Base-by-base conservation (phyloP, 345 rosid species). In the Kernera saxatilis region DNA sequence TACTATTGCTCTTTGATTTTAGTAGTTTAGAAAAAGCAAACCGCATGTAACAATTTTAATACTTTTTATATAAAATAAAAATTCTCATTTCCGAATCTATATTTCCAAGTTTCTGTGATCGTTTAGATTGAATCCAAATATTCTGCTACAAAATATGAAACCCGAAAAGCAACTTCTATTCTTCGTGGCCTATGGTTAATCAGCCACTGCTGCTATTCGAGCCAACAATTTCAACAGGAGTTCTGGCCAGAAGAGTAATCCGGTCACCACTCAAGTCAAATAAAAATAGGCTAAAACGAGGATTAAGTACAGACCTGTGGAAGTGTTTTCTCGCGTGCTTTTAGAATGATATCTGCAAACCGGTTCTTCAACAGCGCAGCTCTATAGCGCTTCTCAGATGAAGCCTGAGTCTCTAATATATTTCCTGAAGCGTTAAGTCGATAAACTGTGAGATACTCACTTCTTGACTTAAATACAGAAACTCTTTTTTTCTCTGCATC, bases 301-400 rank as follows among this genome's bases (percentile, higher is more conserved):
- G 37, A 55, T 30, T 30, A 55, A 55, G 32, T 53, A 23, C 82
- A 44, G 69, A 93, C 98, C 96, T 93, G 92, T 35, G 82, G 79
- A 51, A 91, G 90, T 9, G 96, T 81, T 79, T 91, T 94, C 59
- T 89, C 97, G 32, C 89, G 88, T 60, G 99, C 97, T 81, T 88
- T 94, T 51, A 91, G 79, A 70, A 94, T 94, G 62, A 90, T 94
- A 79, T 94, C 99, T 23, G 97, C 99, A 79, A 91, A 94, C 44
- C 94, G 88, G 39, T 77, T 87, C 81, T 85, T 89, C 78, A 94
- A 69, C 32, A 84, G 19, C 49, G 97, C 97, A 64, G 97, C 93
- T 69, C 97, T 87, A 78, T 87, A 88, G 30, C 75, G 84, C 78
- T 88, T 94, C 53, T 86, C 96, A 50, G 99, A 88, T 49, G 93